Conservation (phyloP, 495 filamentous ascomycete genomes). For the Neurospora terricola region DNA sequence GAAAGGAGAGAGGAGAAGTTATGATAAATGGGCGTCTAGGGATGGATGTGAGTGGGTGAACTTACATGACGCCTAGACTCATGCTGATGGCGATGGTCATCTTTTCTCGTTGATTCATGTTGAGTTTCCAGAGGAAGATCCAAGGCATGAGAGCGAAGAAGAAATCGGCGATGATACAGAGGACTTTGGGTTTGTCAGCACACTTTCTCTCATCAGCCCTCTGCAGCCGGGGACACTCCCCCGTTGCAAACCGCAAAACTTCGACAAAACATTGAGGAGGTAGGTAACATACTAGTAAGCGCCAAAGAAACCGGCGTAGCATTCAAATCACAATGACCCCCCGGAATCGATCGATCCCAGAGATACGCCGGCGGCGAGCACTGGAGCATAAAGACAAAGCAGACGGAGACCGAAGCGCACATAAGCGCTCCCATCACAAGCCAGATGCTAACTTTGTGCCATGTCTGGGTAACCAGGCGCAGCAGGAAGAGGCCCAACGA, state of each 20-base stretch:
- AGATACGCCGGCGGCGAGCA: constrained; percentile 28
- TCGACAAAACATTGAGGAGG: not conserved
- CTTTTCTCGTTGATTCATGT: constrained; percentile 38
- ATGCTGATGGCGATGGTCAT: constrained; percentile 36
- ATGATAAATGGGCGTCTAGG: not conserved
- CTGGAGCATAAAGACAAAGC: constrained; percentile 39
- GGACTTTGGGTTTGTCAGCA: constrained; percentile 1
- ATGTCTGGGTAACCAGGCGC: constrained; percentile 23
- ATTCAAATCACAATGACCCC: constrained; percentile 6
- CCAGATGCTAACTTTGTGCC: constrained; percentile 26
- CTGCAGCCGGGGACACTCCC: not conserved
- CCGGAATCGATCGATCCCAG: constrained; percentile 17
- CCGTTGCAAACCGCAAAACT: not conserved
- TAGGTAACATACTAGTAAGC: constrained; percentile 7
- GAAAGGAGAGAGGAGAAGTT: not conserved
- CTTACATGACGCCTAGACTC: constrained; percentile 41
- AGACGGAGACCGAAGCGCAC: constrained; percentile 4
- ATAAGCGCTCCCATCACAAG: constrained; percentile 9
- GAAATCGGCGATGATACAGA: constrained; percentile 26
- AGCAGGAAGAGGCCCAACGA: constrained; percentile 33
- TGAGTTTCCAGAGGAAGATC: constrained; percentile 38
- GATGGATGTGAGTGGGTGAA: not conserved
- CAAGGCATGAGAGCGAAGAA: constrained; percentile 38
- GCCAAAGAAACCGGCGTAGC: constrained; percentile 7
- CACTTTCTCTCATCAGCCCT: not conserved